phyloP scores from a whole-genome alignment of 2,329 filamentous ascomycete genomes.

The Colletotrichum neosansevieriae region DNA sequence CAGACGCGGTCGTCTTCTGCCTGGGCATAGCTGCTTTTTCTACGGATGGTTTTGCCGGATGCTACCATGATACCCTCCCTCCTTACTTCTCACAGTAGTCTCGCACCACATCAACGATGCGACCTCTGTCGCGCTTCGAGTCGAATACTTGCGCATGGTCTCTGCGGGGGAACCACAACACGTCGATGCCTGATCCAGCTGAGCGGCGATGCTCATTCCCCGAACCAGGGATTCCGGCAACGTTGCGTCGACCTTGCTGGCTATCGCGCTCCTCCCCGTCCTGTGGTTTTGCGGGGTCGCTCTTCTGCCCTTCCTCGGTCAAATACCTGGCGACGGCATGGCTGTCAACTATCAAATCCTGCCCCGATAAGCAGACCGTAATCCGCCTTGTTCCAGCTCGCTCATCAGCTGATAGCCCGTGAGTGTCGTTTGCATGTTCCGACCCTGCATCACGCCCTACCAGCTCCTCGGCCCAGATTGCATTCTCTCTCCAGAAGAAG shows the following conservation, averaged over 20 bases:
- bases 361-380: constrained; percentile 69
- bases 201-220: constrained; percentile 16
- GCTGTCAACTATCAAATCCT: constrained; percentile 75
- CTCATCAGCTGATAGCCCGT: constrained; percentile 28
- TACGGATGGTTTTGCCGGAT: background rate
- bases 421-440: constrained; percentile 14
- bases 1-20: background rate
- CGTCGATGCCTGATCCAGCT: constrained; percentile 59
- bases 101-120: constrained; percentile 43
- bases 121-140: constrained; percentile 44
- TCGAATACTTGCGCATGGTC: constrained; percentile 76
- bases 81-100: constrained; percentile 17
- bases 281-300: constrained; percentile 38
- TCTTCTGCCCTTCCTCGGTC: constrained; percentile 31
- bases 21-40: background rate
- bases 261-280: constrained; percentile 35
- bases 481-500: constrained; percentile 80
- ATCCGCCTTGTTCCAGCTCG: constrained; percentile 52
- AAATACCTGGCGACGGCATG: constrained; percentile 69
- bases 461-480: constrained; percentile 77
- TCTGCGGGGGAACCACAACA: constrained; percentile 70
- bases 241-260: constrained; percentile 19
- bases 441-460: constrained; percentile 41
- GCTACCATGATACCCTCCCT: background rate
- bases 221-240: constrained; percentile 20